Evolutionary conservation across 208 protist species (phyloP).

Genomic region (Balamuthia mandrillaris): DNA sequence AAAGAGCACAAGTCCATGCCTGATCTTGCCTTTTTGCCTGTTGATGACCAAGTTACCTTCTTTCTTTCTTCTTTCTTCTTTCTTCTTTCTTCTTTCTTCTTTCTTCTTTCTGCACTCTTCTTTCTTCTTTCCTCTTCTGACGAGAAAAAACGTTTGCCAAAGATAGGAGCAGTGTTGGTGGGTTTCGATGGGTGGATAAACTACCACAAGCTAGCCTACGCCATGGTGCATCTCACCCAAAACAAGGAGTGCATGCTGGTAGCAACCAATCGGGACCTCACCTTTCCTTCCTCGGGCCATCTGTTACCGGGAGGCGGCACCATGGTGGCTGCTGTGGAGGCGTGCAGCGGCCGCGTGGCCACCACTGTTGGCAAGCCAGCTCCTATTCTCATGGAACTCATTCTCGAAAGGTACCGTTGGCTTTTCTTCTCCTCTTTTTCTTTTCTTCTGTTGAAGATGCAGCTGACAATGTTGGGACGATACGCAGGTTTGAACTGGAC

Average conservation of each 20-base stretch:
- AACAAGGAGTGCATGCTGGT: constrained; percentile 42
- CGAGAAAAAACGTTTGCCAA: neutral
- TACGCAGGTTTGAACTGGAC: neutral
- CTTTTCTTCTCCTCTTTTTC: neutral
- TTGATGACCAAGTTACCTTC: neutral
- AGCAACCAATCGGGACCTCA: constrained; percentile 54
- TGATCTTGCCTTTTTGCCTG: neutral
- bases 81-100: neutral
- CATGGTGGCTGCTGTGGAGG: constrained; percentile 40
- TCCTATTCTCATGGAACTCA: constrained; percentile 47
- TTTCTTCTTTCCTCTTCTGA: neutral
- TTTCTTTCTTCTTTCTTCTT: neutral
- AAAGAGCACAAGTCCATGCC: constrained; percentile 29
- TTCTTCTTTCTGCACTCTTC: neutral
- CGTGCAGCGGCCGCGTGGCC: constrained; percentile 46
- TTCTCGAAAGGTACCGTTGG: constrained; percentile 50
- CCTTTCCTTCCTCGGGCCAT: constrained; percentile 30
- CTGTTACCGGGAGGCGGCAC: constrained; percentile 19
- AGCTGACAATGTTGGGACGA: neutral
- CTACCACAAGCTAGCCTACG: constrained; percentile 55
- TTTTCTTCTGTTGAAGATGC: neutral
- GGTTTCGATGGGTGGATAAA: constrained; percentile 44
- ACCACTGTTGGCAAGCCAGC: constrained; percentile 67
- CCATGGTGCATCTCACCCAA: neutral
- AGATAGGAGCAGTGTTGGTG: neutral